Evolutionary conservation across 768 basidiomycete genomes (phyloP), one percentile per base, ranked within the genome.

Genomic region (Fomitopsis pulvina): DNA sequence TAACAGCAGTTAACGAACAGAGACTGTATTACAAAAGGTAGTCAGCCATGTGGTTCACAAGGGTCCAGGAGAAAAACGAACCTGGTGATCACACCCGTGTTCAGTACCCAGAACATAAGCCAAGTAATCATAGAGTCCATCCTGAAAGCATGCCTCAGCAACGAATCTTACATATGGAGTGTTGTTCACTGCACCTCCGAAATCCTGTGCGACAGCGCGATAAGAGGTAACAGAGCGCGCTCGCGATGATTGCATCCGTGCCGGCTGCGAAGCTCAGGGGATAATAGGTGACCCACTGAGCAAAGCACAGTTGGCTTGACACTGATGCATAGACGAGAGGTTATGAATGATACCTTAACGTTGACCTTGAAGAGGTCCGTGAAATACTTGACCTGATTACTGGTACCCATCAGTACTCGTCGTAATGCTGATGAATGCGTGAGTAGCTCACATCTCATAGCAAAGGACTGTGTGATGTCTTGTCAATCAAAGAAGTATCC

Each of bases 61-160:
- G 21, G 8, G 25, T 6, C 41, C 12, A 7, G 27, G 20, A 25
- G 18, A 40, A 4, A 20, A 20, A 28, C 53, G 18, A 9, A 53
- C 57, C 57, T 48, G 2, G 54, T 55, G 16, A 58, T 49, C 12
- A 55, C 47, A 3, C 57, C 57, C 3, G 57, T 58, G 38, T 58
- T 58, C 9, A 58, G 20, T 1, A 52, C 54, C 21, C 55, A 58
- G 8, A 55, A 32, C 44, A 58, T 58, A 22, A 58, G 52, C 28
- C 38, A 42, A 28, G 41, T 47, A 22, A 55, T 47, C 20, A 50
- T 50, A 4, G 49, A 52, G 20, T 53, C 50, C 37, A 50, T 53
- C 26, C 57, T 58, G 29, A n/a, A n/a, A n/a, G n/a, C n/a, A n/a
- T n/a, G n/a, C n/a, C 39, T 25, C 4, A 4, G 11, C 10, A 4